These are phyloP conservation scores for Aspergillus ibericus DNA, from an alignment of 2,329 filamentous ascomycete species.

Conservation along the genomic window DNA sequence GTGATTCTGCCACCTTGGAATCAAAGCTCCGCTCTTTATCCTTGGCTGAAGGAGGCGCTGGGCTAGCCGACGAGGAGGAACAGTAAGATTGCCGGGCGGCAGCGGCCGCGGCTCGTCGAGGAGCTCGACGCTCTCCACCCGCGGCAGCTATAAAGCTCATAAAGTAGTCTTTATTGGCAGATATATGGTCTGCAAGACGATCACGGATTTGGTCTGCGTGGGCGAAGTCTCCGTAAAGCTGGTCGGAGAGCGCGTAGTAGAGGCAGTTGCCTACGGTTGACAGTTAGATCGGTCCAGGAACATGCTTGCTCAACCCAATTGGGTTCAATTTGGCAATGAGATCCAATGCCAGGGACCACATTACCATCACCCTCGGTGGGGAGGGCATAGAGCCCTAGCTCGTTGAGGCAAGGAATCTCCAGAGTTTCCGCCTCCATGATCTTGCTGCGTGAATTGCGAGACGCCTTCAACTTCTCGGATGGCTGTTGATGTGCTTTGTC, in stretches of 20 bases:
- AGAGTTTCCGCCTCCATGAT: constrained; percentile 27
- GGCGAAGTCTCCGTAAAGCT: constrained; percentile 62
- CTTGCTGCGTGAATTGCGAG: constrained; percentile 18
- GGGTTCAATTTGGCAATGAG: constrained; percentile 7
- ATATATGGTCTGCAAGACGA: constrained; percentile 62
- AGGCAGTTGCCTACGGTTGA: constrained; percentile 62
- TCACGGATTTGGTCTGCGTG: constrained; percentile 60
- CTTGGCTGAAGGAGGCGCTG: constrained; percentile 45
- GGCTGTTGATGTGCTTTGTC: constrained; percentile 14
- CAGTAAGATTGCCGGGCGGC: constrained; percentile 51
- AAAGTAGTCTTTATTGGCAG: constrained; percentile 60
- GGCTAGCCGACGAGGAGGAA: constrained; percentile 48
- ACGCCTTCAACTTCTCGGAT: constrained; percentile 10
- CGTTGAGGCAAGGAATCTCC: constrained; percentile 50
- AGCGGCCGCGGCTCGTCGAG: constrained; percentile 51
- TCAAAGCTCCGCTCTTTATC: constrained; percentile 60
- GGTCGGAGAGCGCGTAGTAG: constrained; percentile 67
- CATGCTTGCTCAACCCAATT: not conserved
- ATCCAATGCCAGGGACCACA: constrained; percentile 24
- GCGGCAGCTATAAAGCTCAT: constrained; percentile 62
- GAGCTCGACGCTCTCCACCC: constrained; percentile 58
- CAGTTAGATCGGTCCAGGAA: constrained; percentile 22
- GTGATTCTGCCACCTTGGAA: constrained; percentile 60
- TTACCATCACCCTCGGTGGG: constrained; percentile 64
- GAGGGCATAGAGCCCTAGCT: constrained; percentile 59